Evolutionary conservation across 164 flowering plant genomes (phyloP).

Genomic region (Nymphaea colorata): DNA sequence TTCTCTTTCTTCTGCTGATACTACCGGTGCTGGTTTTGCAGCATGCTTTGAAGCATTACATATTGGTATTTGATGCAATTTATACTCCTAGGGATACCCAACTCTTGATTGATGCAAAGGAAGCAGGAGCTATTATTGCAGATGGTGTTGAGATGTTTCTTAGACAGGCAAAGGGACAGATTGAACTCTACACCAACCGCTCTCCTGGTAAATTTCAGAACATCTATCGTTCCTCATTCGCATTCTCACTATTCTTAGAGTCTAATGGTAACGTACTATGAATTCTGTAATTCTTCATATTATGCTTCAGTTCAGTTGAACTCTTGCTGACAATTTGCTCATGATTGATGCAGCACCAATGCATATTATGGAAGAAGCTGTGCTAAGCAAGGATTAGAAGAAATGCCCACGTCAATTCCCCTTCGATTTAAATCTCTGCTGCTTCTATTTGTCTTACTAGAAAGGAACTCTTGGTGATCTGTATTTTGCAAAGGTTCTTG

Average conservation of each 20-base stretch:
- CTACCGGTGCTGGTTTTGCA: constrained; percentile 12
- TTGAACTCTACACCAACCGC: constrained; percentile 65
- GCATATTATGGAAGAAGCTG: background rate
- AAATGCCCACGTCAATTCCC: background rate
- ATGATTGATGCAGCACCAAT: background rate
- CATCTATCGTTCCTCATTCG: background rate
- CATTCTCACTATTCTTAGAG: too few species aligned
- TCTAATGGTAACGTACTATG: too few species aligned
- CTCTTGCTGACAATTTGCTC: background rate
- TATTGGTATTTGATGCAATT: constrained; percentile 84
- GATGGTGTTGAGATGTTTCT: constrained; percentile 87
- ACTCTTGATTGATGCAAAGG: constrained; percentile 76
- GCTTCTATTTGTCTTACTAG: background rate
- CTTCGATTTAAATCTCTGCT: background rate
- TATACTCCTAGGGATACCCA: constrained; percentile 88
- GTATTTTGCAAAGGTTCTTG: background rate
- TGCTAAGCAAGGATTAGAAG: background rate
- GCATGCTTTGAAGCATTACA: constrained; percentile 52
- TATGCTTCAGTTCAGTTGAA: background rate
- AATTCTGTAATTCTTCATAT: too few species aligned
- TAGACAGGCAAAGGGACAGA: constrained; percentile 82
- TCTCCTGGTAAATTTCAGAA: background rate
- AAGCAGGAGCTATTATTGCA: constrained; percentile 57
- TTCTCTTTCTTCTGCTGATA: too few species aligned
- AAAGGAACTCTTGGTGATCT: background rate